Evolutionary conservation across 2,329 filamentous ascomycete genomes (phyloP).

Genomic region (Exophiala sideris): DNA sequence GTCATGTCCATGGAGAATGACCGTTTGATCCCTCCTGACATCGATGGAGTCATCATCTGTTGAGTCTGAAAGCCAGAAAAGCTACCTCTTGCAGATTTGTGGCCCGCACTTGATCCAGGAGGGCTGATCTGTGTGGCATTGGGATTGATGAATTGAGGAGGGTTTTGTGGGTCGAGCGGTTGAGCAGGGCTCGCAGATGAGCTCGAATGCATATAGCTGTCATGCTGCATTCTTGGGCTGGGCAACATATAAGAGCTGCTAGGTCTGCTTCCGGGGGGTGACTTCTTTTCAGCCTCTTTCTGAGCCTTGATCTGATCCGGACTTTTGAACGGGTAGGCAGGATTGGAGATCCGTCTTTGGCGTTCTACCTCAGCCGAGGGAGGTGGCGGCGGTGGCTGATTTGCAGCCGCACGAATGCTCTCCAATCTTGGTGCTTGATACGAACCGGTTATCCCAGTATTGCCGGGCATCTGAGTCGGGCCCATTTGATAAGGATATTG

Average conservation of each 20-base stretch:
- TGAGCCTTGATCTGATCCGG: conserved; percentile 30
- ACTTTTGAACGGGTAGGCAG: conserved; percentile 29
- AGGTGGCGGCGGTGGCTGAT: conserved; percentile 25
- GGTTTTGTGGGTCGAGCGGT: conserved; percentile 24
- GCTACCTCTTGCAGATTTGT: conserved; percentile 22
- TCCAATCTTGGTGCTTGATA: conserved; percentile 21
- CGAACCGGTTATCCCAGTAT: conserved; percentile 1
- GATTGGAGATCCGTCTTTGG: conserved; percentile 27
- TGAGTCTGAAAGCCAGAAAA: conserved; percentile 19
- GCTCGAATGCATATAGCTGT: conserved; percentile 14
- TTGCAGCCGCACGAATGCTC: conserved; percentile 23
- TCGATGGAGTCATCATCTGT: conserved; percentile 6
- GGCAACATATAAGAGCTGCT: conserved; percentile 27
- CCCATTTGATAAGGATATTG: conserved; percentile 18
- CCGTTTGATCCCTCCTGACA: conserved; percentile 16
- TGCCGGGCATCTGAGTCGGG: neutral
- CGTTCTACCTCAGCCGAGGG: conserved; percentile 27
- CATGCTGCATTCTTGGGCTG: conserved; percentile 24
- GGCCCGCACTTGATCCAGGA: conserved; percentile 22
- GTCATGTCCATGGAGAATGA: conserved; percentile 23
- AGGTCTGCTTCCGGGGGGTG: conserved; percentile 26
- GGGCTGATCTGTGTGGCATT: conserved; percentile 29
- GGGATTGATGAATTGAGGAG: conserved; percentile 29
- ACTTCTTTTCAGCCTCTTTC: conserved; percentile 27
- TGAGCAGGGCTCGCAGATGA: conserved; percentile 15